Conservation (phyloP, 352 stramenopile genomes). For the Phytophthora lateralis region DNA sequence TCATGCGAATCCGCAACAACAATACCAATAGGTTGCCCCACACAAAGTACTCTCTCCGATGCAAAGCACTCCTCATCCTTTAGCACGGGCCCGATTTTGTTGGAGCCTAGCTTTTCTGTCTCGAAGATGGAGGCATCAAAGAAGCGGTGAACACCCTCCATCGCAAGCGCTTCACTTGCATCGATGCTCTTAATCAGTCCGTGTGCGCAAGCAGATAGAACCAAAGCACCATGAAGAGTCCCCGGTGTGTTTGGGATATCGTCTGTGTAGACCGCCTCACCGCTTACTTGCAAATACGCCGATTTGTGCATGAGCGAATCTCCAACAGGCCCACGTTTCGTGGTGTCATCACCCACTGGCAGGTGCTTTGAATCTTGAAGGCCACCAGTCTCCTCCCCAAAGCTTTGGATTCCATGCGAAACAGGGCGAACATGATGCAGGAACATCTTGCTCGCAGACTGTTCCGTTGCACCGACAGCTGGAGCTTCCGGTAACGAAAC, state of each 20-base stretch:
- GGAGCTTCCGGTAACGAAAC: slow-evolving; percentile 32
- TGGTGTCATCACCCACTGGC: slow-evolving; percentile 41
- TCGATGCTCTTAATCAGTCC: slow-evolving; percentile 89
- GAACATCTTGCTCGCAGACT: slow-evolving; percentile 65
- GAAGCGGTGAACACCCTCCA: slow-evolving; percentile 90
- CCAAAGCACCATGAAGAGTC: slow-evolving; percentile 92
- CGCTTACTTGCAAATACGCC: slow-evolving; percentile 93
- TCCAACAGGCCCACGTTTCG: slow-evolving; percentile 78
- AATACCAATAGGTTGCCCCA: slow-evolving; percentile 85
- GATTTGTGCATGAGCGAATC: slow-evolving; percentile 93
- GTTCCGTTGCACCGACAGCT: slow-evolving; percentile 39
- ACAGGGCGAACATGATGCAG: slow-evolving; percentile 56
- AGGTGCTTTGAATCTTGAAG: slow-evolving; percentile 70
- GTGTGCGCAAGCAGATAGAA: slow-evolving; percentile 87
- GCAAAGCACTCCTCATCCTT: slow-evolving; percentile 92
- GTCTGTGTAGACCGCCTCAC: slow-evolving; percentile 95
- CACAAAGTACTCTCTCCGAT: slow-evolving; percentile 64
- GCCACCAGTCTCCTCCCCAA: slow-evolving; percentile 63
- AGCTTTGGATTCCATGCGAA: slow-evolving; percentile 64
- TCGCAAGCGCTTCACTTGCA: slow-evolving; percentile 70
- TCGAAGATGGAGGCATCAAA: slow-evolving; percentile 83
- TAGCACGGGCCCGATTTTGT: slow-evolving; percentile 81
- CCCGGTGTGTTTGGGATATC: slow-evolving; percentile 90
- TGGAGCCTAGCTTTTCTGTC: slow-evolving; percentile 62
- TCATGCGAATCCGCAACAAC: slow-evolving; percentile 86